Conservation (phyloP, 2,329 filamentous ascomycete genomes). For the Fusarium citri region DNA sequence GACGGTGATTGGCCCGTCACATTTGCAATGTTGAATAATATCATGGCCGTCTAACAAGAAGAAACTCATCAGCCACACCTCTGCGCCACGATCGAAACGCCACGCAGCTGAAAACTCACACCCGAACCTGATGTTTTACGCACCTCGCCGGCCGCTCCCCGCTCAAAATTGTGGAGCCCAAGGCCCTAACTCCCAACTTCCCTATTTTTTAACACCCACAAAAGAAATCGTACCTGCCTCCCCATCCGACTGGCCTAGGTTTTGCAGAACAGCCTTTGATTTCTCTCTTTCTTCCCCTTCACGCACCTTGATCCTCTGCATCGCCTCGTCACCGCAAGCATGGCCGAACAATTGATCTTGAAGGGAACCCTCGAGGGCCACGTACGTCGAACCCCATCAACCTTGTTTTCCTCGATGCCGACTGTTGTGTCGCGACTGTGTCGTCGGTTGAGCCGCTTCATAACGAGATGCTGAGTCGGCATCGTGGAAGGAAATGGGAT, state of each 20-base stretch:
- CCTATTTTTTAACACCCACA: no score
- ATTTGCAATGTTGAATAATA: neutral
- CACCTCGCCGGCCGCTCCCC: constrained; percentile 8
- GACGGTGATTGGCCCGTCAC: neutral
- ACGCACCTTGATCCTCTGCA: constrained; percentile 52
- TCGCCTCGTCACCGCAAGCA: constrained; percentile 64
- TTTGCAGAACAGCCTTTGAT: constrained; percentile 49
- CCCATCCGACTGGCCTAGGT: constrained; percentile 46
- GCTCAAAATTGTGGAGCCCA: constrained; percentile 40
- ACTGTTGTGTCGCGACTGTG: constrained; percentile 36
- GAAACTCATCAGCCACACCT: constrained; percentile 7
- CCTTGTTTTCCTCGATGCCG: constrained; percentile 25
- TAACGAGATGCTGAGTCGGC: constrained; percentile 25
- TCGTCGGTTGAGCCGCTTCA: constrained; percentile 29
- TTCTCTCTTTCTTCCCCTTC: constrained; percentile 52
- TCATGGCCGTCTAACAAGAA: neutral
- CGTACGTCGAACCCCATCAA: constrained; percentile 63
- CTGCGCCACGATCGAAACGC: constrained; percentile 5
- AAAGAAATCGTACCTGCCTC: no score
- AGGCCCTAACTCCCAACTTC: no score
- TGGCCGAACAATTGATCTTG: constrained; percentile 95
- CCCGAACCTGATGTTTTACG: constrained; percentile 3
- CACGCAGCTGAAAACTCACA: constrained; percentile 1
- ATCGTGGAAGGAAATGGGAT: constrained; percentile 15
- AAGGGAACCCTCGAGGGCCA: constrained; percentile 98